Evolutionary conservation across 148 eudicot species (phyloP).

Genomic region (Dysphania ambrosioides): DNA sequence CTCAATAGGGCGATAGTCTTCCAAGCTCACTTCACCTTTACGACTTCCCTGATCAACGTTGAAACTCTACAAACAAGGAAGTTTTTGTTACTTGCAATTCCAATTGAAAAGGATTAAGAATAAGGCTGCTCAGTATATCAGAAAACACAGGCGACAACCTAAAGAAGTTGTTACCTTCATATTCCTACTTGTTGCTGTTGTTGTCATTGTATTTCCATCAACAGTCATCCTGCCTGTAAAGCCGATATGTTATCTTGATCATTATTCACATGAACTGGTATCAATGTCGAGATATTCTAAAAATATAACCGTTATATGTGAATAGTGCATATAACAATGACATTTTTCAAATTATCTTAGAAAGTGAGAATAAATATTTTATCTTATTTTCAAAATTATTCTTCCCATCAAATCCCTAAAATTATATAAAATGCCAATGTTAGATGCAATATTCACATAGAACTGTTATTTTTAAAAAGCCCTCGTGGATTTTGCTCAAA

Average conservation of each 20-base stretch:
- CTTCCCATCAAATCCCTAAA: too few relatives aligned
- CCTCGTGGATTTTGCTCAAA: too few relatives aligned
- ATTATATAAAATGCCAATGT: too few relatives aligned
- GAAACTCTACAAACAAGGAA: neutral
- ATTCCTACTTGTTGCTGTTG: conserved; percentile 4
- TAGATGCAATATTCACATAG: too few relatives aligned
- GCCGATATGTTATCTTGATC: neutral
- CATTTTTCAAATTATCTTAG: too few relatives aligned
- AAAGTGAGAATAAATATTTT: too few relatives aligned
- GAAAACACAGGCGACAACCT: neutral
- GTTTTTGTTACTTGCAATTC: neutral
- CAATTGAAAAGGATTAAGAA: neutral
- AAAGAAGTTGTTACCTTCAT: conserved; percentile 12
- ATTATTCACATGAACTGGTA: too few relatives aligned
- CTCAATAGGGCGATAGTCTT: conserved; percentile 28
- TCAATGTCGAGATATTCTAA: too few relatives aligned
- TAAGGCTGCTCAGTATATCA: neutral
- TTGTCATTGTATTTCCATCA: neutral
- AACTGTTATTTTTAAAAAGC: too few relatives aligned
- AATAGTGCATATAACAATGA: too few relatives aligned
- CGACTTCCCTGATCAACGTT: neutral
- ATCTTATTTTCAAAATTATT: too few relatives aligned
- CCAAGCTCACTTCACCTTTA: conserved; percentile 13
- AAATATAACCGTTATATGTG: too few relatives aligned
- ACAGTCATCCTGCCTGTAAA: conserved; percentile 9